Conservation (phyloP, 2,329 filamentous ascomycete species). For the Paraphoma sp. region DNA sequence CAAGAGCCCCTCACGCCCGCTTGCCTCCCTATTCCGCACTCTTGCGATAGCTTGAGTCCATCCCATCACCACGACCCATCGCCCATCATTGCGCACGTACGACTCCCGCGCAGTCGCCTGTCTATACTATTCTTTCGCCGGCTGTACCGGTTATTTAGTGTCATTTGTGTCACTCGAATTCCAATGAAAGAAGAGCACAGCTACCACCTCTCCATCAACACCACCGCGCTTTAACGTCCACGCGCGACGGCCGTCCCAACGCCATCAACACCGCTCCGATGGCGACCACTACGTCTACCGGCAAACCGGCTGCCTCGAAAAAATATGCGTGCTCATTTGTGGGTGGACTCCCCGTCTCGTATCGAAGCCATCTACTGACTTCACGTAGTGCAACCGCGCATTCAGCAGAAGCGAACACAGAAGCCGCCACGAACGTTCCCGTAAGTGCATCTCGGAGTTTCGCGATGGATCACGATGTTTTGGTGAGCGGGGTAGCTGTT, state of each 20-base stretch:
- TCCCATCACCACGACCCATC: conserved; percentile 14
- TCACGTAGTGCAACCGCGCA: conserved; percentile 76
- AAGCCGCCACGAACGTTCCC: conserved; percentile 94
- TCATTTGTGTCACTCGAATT: neutral
- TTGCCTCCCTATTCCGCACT: neutral
- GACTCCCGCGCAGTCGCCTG: conserved; percentile 4
- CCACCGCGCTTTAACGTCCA: conserved; percentile 44
- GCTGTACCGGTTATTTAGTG: neutral
- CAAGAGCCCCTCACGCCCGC: neutral
- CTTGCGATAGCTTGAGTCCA: conserved; percentile 9
- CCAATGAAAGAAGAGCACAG: conserved; percentile 1
- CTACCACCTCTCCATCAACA: neutral
- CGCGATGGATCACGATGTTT: conserved; percentile 33
- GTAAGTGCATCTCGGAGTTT: conserved; percentile 68
- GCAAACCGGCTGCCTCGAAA: conserved; percentile 89
- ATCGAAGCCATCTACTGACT: no score
- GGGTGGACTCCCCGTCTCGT: no score
- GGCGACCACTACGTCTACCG: conserved; percentile 73
- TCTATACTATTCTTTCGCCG: neutral
- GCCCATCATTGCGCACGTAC: conserved; percentile 38
- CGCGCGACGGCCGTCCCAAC: conserved; percentile 40
- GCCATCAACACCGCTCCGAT: conserved; percentile 63
- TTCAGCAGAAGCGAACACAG: conserved; percentile 98
- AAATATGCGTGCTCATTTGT: conserved; percentile 98
- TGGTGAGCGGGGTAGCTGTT: conserved; percentile 34